Evolutionary conservation across 176 grass and related monocot species (phyloP).

Genomic region (Metroxylon sagu): DNA sequence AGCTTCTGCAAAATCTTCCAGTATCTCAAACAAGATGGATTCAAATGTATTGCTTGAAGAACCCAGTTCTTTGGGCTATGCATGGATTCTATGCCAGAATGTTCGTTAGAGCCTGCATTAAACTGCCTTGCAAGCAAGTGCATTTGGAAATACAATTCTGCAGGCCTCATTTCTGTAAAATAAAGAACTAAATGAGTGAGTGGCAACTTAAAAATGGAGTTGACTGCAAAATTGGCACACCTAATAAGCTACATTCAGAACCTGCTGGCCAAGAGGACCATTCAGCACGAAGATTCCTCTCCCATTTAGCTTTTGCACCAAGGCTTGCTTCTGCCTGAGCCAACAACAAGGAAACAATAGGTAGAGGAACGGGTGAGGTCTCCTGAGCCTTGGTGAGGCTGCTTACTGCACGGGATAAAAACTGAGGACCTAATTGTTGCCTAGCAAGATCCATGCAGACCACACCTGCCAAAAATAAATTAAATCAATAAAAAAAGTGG

Average conservation of each 20-base stretch:
- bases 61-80: conserved; percentile 66
- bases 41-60: conserved; percentile 66
- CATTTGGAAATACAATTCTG: conserved; percentile 92
- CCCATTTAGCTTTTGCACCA: conserved; percentile 82
- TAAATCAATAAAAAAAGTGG: conserved; percentile 5
- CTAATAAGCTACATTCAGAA: conserved; percentile 16
- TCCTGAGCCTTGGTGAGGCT: conserved; percentile 78
- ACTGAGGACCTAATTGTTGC: conserved; percentile 57
- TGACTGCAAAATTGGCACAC: no score
- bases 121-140: conserved; percentile 62
- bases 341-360: conserved; percentile 62
- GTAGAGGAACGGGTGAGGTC: conserved; percentile 38
- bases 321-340: conserved; percentile 92
- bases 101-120: conserved; percentile 20
- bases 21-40: conserved; percentile 73
- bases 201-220: no score
- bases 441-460: conserved; percentile 63
- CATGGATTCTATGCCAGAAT: conserved; percentile 23
- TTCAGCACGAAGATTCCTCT: conserved; percentile 75
- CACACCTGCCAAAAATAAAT: conserved; percentile 39
- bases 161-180: conserved; percentile 60
- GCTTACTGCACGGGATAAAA: conserved; percentile 45
- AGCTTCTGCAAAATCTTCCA: conserved; percentile 53
- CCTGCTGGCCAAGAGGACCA: conserved; percentile 87
- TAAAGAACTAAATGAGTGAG: not conserved